A percentile compares a stretch with the other conserved stretches of the same genome.
Conservation (phyloP, 73 alveolate genomes). For the Paramecium sexaurelia region DNA sequence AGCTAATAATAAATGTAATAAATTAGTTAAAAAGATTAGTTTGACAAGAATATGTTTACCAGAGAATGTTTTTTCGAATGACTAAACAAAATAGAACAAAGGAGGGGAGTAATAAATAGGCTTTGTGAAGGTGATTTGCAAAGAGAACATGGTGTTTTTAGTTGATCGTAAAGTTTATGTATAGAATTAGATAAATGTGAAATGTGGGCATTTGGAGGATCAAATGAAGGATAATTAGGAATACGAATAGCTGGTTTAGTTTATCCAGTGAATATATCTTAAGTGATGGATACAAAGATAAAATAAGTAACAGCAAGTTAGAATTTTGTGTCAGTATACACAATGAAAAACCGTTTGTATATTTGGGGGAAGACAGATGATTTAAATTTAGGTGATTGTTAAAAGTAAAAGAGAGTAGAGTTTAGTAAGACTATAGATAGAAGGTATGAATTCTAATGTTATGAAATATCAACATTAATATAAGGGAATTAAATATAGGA, state of each 20-base stretch:
- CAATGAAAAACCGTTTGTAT: background rate
- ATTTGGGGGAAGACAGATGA: constrained; percentile 7
- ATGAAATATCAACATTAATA: background rate
- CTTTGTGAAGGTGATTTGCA: background rate
- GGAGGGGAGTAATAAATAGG: constrained; percentile 3
- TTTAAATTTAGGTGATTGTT: background rate
- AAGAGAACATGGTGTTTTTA: background rate
- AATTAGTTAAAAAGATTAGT: background rate
- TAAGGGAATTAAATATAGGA: background rate
- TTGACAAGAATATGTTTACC: background rate
- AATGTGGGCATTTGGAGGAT: constrained; percentile 22
- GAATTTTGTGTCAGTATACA: background rate
- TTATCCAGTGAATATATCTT: background rate
- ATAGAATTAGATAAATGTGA: background rate
- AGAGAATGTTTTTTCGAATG: constrained; percentile 27
- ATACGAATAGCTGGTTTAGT: background rate
- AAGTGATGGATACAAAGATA: background rate
- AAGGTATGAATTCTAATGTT: background rate
- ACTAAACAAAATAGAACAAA: constrained; percentile 5
- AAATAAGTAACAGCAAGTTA: background rate
- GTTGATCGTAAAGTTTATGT: background rate
- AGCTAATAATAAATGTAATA: background rate
- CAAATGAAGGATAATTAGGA: background rate
- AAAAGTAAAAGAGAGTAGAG: background rate
- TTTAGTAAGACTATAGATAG: background rate